These are phyloP conservation scores for Tirmania nivea DNA, from an alignment of 495 filamentous ascomycete genomes.

Conservation along the genomic window DNA sequence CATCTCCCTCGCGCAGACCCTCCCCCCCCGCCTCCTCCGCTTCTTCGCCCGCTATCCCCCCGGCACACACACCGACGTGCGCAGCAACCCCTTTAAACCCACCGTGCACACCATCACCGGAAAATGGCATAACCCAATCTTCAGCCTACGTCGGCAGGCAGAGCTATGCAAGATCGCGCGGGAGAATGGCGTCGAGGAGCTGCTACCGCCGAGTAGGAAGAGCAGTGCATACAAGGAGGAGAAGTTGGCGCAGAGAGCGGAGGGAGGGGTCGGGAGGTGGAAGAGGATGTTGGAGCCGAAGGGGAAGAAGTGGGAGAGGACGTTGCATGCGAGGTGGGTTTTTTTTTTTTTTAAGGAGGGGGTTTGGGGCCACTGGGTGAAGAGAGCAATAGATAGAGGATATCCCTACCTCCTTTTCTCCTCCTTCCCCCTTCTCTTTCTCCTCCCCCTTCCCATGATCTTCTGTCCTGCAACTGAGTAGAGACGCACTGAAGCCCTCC, in stretches of 20 bases:
- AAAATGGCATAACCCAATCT: slow-evolving; percentile 58
- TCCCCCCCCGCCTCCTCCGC: slow-evolving; percentile 53
- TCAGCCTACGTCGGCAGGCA: slow-evolving; percentile 68
- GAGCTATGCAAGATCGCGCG: slow-evolving; percentile 74
- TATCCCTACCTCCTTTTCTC: too few species aligned
- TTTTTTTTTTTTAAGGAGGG: neutral
- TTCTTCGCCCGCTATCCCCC: slow-evolving; percentile 87
- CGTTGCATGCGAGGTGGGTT: slow-evolving; percentile 48
- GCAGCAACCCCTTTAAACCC: slow-evolving; percentile 24
- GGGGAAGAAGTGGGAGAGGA: slow-evolving; percentile 83
- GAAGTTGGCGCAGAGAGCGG: slow-evolving; percentile 46
- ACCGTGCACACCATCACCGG: slow-evolving; percentile 46
- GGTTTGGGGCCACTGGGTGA: too few species aligned
- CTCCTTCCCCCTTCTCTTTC: too few species aligned
- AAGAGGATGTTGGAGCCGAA: slow-evolving; percentile 88
- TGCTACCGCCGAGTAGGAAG: slow-evolving; percentile 62
- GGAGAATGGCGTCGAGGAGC: slow-evolving; percentile 57
- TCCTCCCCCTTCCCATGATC: too few species aligned
- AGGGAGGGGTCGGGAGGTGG: slow-evolving; percentile 24
- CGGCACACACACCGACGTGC: slow-evolving; percentile 20
- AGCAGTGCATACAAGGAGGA: slow-evolving; percentile 42
- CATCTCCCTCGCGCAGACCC: slow-evolving; percentile 38
- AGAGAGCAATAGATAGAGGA: too few species aligned
- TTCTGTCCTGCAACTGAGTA: too few species aligned
- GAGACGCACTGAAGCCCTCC: too few species aligned